These are phyloP conservation scores for Pachyrhizus erosus DNA, from an alignment of 306 rosid genomes.

Conservation along the genomic window DNA sequence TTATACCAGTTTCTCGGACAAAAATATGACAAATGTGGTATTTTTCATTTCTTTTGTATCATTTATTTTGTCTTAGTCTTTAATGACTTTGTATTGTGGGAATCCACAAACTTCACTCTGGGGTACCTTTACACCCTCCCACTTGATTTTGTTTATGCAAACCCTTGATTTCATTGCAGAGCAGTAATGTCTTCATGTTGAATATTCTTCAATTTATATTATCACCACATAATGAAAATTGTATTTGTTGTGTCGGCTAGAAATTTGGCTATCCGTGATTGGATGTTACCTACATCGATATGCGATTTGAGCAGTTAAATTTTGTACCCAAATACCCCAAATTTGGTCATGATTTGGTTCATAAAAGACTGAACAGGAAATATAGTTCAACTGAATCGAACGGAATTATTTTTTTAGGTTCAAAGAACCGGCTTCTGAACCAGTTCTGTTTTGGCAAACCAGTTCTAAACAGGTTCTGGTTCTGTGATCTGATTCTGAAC, in stretches of 20 bases:
- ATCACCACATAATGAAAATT: background rate
- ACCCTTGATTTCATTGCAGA: background rate
- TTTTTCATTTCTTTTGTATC: background rate
- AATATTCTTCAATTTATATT: background rate
- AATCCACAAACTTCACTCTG: background rate
- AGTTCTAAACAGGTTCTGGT: no score
- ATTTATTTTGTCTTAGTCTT: background rate
- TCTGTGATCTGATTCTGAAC: no score
- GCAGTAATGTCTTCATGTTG: background rate
- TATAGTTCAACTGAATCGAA: no score
- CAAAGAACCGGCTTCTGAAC: no score
- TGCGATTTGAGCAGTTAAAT: background rate
- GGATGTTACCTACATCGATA: background rate
- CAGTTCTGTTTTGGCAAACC: no score
- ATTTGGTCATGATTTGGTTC: no score
- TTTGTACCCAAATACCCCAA: background rate
- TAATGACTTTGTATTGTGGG: background rate
- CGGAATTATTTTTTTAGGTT: no score
- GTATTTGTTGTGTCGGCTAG: background rate
- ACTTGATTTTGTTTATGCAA: background rate
- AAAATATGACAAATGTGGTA: background rate
- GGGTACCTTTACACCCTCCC: background rate
- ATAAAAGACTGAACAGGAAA: no score
- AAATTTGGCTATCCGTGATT: background rate
- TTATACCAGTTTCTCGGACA: conserved; percentile 3